A percentile compares a stretch with the other conserved stretches of the same genome.
phyloP scores from a whole-genome alignment of 2,329 filamentous ascomycete species.

The Ophiostoma himal-ulmi region DNA sequence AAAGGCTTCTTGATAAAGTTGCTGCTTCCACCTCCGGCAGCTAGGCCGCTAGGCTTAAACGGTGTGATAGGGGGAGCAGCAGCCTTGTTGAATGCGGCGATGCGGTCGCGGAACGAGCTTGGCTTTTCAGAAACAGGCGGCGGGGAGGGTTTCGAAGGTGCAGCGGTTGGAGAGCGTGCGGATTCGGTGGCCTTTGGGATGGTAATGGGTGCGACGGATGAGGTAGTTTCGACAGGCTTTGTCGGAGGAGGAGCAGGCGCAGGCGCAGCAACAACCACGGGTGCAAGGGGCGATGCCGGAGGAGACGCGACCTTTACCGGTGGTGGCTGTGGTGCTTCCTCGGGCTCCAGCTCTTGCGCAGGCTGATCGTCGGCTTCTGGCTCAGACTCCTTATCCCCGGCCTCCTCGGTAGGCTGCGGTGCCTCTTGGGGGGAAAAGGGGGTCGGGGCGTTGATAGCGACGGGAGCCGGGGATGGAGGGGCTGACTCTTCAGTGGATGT shows the following conservation, averaged over 20 bases:
- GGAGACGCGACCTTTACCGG: slow-evolving; percentile 10
- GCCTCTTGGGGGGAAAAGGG: neutral
- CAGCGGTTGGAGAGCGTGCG: slow-evolving; percentile 33
- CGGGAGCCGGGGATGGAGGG: slow-evolving; percentile 17
- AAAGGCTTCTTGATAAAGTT: slow-evolving; percentile 93
- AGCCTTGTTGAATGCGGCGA: slow-evolving; percentile 93
- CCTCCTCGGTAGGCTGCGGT: neutral
- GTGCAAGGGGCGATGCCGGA: slow-evolving; percentile 10
- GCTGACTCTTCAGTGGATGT: slow-evolving; percentile 27
- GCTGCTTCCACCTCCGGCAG: slow-evolving; percentile 48
- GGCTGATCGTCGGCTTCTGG: neutral
- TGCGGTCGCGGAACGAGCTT: slow-evolving; percentile 82
- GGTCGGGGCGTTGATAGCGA: neutral
- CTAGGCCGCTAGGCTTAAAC: slow-evolving; percentile 69
- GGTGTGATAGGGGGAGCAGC: slow-evolving; percentile 81
- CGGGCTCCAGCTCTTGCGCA: neutral
- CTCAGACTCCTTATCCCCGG: neutral
- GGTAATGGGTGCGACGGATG: slow-evolving; percentile 28
- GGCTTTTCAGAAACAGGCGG: slow-evolving; percentile 72
- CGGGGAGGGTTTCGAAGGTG: slow-evolving; percentile 40
- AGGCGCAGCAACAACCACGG: neutral
- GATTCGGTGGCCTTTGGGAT: slow-evolving; percentile 37
- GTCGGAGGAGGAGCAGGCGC: slow-evolving; percentile 25
- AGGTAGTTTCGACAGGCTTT: slow-evolving; percentile 30
- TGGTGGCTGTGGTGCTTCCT: neutral